Evolutionary conservation across 805 yeast genomes (phyloP), one percentile per base, ranked within the genome.

Genomic region (Wickerhamomyces rabaulensis): DNA sequence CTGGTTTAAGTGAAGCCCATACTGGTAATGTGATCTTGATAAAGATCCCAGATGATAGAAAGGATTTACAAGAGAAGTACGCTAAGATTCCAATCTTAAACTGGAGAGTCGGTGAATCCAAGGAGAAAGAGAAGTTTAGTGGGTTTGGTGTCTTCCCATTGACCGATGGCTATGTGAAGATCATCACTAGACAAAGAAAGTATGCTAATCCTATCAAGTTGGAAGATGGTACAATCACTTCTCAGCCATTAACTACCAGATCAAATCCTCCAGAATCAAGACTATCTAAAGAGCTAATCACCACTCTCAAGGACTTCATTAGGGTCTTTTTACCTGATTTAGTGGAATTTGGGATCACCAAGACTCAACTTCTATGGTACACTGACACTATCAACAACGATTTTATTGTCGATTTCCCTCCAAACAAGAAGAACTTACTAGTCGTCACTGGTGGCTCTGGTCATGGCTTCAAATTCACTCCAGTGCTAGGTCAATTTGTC

Each of bases 91-190:
- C 74, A n/a, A 45, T 65, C 38, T 41, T 64, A 7, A 57, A 52
- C 9, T 69, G 73, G 73, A 68, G 58, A 52, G 47, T 56, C 2
- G 67, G 63, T 0, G 63, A 64, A 27, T 55, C 60, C 0, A 54
- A 62, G 36, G 69, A 67, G 36, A 57, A 63, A 23, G 62, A 60
- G 36, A 22, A 39, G 22, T 43, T 56, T 19, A 65, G 60, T 27
- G 72, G 71, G 3, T 48, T 68, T 48, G 62, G 63, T 43, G 51
- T 66, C 50, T 68, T 68, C 49, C 73, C 73, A 25, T 39, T 54
- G 15, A 58, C 63, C 43, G 61, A 63, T 40, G 73, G 72, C 1
- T 55, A 55, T 43, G 53, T 69, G 57, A 68, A 69, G 51, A 54
- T 68, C 9, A 62, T 67, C 41, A 54, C 61, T 1, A 62, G 72